Evolutionary conservation across 768 basidiomycete genomes (phyloP).

Genomic region (Gloeophyllum trabeum): DNA sequence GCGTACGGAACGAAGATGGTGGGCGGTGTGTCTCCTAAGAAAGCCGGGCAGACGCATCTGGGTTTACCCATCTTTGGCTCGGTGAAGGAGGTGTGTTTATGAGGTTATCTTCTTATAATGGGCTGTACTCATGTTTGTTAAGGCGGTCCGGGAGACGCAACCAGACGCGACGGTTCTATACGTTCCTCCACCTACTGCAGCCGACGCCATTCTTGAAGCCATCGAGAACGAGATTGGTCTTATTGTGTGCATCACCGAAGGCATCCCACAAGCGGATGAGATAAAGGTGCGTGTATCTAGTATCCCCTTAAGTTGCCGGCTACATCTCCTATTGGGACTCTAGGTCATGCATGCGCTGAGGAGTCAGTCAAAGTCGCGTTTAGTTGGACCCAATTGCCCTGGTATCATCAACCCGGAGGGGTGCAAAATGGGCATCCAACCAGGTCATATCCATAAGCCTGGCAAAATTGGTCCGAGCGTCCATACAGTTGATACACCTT

Average conservation of each 20-base stretch:
- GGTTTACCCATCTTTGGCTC: constrained; percentile 90
- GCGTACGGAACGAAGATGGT: constrained; percentile 97
- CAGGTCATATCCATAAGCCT: constrained; percentile 94
- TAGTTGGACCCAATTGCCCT: constrained; percentile 98
- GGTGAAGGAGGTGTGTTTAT: constrained; percentile 70
- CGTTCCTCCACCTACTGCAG: constrained; percentile 93
- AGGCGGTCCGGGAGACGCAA: constrained; percentile 80
- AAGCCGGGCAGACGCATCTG: constrained; percentile 91
- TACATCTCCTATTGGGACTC: constrained; percentile 31
- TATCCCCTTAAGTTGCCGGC: not conserved
- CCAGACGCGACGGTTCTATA: constrained; percentile 97
- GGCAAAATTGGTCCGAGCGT: constrained; percentile 89
- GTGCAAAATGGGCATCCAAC: constrained; percentile 99
- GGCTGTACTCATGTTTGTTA: constrained; percentile 5
- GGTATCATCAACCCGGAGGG: constrained; percentile 95
- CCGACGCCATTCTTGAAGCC: constrained; percentile 96
- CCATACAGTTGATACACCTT: too few species aligned
- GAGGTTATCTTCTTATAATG: not conserved
- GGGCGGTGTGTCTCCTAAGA: constrained; percentile 93
- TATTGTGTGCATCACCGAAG: constrained; percentile 98
- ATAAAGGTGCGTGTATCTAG: constrained; percentile 44
- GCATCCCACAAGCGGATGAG: constrained; percentile 96
- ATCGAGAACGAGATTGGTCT: constrained; percentile 97
- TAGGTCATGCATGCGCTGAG: constrained; percentile 92
- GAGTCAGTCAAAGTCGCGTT: constrained; percentile 86